Base-by-base conservation (phyloP, 1,139 yeast genomes). In the Magnusiomyces fungicola region DNA sequence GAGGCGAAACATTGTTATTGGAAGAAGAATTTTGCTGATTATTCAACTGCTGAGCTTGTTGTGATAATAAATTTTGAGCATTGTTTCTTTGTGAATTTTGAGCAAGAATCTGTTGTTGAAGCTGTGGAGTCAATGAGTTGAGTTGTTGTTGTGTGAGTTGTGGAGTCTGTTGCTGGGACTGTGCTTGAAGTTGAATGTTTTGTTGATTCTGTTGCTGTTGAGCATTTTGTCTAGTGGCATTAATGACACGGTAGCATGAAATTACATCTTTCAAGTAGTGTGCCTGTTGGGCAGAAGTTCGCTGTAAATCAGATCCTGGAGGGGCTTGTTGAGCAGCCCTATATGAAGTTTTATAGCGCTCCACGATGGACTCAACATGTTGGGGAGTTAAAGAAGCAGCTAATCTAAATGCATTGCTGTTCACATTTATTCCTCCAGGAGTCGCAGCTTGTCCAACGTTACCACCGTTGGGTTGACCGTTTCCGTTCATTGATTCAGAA, bases 101-200 rank as follows among this genome's bases (percentile, higher is more conserved):
- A n/a, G n/a, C n/a, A 3, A 19, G 9, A 9, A 18, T 21, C 14
- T 34, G 38, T 5, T 34, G 38, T 6, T 5, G 7, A 34, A 34
- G 7, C 27, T 30, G 38, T 3, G 37, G 45, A 21, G 51, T 45
- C 6, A 46, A 30, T n/a, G n/a, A n/a, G 34, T 48, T 36, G 30
- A 27, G 49, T 39, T 24, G 32, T 39, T 25, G 39, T 7, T 7
- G 10, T 12, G 7, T 7, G 19, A 7, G 7, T 14, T 34, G 39
- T 14, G 27, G 29, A 18, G 16, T 14, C 16, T 27, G 38, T 18
- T 34, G 38, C 19, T 34, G 41, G 21, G 16, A n/a, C 14, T 23
- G 41, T 22, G 16, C 16, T 7, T 38, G 41, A 21, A 22, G 16
- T 12, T 38, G 41, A 12, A 7, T n/a, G 3, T 23, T 30, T 24